These are phyloP conservation scores for Hortaea sp. DNA, from an alignment of 2,329 filamentous ascomycete genomes.

Conservation along the genomic window DNA sequence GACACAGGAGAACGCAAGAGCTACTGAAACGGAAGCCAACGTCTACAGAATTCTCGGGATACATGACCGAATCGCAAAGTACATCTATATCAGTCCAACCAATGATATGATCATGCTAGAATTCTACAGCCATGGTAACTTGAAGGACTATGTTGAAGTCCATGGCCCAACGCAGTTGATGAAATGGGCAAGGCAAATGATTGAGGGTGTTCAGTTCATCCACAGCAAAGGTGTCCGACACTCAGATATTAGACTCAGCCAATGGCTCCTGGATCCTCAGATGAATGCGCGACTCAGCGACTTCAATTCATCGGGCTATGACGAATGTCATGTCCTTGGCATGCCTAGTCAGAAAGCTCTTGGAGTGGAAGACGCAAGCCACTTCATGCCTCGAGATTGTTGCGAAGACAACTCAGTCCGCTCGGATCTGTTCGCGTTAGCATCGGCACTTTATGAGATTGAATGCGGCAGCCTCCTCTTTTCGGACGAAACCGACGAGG, in stretches of 20 bases:
- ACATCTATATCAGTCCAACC: background rate
- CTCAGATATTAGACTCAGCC: slow-evolving; percentile 4
- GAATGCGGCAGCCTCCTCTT: background rate
- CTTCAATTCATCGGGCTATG: slow-evolving; percentile 1
- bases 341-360: background rate
- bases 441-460: background rate
- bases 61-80: background rate
- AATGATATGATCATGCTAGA: background rate
- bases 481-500: background rate
- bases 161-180: background rate
- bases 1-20: background rate
- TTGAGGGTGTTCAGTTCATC: background rate
- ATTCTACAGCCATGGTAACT: background rate
- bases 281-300: slow-evolving; percentile 5
- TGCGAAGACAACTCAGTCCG: background rate
- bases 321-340: background rate
- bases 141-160: background rate
- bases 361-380: background rate
- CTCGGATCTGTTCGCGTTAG: background rate
- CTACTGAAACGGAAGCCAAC: background rate
- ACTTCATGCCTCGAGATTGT: background rate
- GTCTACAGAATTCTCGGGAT: background rate
- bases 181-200: background rate
- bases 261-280: slow-evolving; percentile 3
- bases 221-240: slow-evolving; percentile 1